Base-by-base conservation (phyloP, 2,329 filamentous ascomycete species). In the Immersiporthe knoxdaviesiana region DNA sequence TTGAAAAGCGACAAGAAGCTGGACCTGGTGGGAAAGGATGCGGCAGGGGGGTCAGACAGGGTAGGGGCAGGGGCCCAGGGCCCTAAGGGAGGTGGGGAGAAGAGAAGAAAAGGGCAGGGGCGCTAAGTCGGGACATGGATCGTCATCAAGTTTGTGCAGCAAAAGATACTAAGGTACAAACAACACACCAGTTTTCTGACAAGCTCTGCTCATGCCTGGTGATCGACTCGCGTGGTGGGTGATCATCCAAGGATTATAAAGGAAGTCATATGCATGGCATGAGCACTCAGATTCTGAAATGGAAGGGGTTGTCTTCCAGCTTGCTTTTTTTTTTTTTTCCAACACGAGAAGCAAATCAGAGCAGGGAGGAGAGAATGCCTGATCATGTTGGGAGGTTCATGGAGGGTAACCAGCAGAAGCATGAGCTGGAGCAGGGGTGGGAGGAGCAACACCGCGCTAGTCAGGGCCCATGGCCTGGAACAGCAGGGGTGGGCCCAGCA, bases 1-100 rank as follows among this genome's bases (percentile, higher is more conserved):
- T 63, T 66, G 58, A 66, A 60, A 68, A 63, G 60, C 35, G 58
- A 62, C 63, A 44, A 61, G 52, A 21, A 65, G 65, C 54, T 61
- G 62, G 65, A 56, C 47, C 50, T 16, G 60, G 62, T 54, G 24
- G 59, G 68, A 63, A 67, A 50, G 65, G 68, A 69, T 52, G 68
- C 63, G 67, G 64, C 59, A 69, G 59, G 64, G 67, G 62, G 21
- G 12, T 6, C 11, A 39, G 39, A 27, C 61, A 63, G 61, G 61
- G 61, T 21, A 16, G 44, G 30, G 30, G 44, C 47, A 56, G 47
- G 63, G 62, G 62, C 41, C 44, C 12, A 64, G 44, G 60, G 59
- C 32, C 35, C 30, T 24, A 44, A 21, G 12, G 44, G 14, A 12
- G 30, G 63, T 39, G 47, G 56, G 44, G 35, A 39, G 21, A 12